Conservation (phyloP, 1,139 yeast species). For the Petasospora fabianii region DNA sequence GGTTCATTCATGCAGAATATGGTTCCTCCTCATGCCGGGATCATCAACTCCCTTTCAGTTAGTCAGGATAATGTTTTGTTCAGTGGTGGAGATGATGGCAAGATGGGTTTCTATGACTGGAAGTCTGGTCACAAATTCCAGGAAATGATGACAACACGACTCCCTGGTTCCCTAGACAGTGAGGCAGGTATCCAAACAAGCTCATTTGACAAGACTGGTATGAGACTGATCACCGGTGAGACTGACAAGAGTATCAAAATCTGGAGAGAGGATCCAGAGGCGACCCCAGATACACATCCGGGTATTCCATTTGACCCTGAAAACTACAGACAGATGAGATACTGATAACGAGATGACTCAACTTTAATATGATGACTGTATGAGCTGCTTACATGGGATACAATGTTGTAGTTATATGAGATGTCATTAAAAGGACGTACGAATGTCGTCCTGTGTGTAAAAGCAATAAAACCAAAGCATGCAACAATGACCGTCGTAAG, state of each 20-base stretch:
- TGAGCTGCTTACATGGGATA: too few relatives aligned
- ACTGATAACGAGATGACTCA: conserved; percentile 9
- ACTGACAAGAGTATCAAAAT: conserved; percentile 86
- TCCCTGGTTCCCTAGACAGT: conserved; percentile 67
- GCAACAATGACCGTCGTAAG: too few relatives aligned
- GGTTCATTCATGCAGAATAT: conserved; percentile 65
- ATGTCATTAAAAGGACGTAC: too few relatives aligned
- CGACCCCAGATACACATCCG: conserved; percentile 44
- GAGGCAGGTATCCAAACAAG: conserved; percentile 72
- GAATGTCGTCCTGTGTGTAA: too few relatives aligned
- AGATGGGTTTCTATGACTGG: conserved; percentile 77
- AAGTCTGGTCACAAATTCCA: conserved; percentile 63
- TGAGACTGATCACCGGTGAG: conserved; percentile 80
- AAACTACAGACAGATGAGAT: conserved; percentile 23
- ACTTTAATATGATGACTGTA: too few relatives aligned
- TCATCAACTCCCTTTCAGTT: conserved; percentile 65
- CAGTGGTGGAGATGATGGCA: conserved; percentile 84
- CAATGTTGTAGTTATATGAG: too few relatives aligned
- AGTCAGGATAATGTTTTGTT: conserved; percentile 69
- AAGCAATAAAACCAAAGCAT: too few relatives aligned
- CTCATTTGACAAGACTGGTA: conserved; percentile 75
- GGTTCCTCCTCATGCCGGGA: conserved; percentile 43
- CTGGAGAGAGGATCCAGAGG: conserved; percentile 59
- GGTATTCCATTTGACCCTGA: conserved; percentile 45
- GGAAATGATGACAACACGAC: conserved; percentile 45